Conservation (phyloP, 2,329 filamentous ascomycete genomes). For the Aspergillus thermomutatus region DNA sequence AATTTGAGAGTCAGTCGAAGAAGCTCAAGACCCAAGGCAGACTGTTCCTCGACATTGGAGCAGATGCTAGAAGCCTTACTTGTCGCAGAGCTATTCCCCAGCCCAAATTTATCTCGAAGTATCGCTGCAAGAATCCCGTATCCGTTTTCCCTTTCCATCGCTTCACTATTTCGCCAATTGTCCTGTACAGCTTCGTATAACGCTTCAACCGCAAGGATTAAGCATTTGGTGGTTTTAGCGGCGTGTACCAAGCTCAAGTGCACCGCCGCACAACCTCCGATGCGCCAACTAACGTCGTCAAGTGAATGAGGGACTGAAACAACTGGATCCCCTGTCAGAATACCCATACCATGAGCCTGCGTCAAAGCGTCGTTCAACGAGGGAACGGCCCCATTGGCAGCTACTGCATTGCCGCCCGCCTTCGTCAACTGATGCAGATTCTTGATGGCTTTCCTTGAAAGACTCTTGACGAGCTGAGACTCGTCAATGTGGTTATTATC, state of each 20-base stretch:
- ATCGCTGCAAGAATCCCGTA: slow-evolving; percentile 85
- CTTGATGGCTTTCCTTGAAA: slow-evolving; percentile 69
- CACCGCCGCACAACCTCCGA: slow-evolving; percentile 86
- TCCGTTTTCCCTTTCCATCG: slow-evolving; percentile 93
- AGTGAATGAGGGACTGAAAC: slow-evolving; percentile 77
- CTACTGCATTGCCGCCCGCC: slow-evolving; percentile 72
- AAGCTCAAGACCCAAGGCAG: slow-evolving; percentile 56
- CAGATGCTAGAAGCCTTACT: slow-evolving; percentile 43
- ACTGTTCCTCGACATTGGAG: slow-evolving; percentile 45
- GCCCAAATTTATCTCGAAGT: slow-evolving; percentile 71
- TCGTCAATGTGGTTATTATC: slow-evolving; percentile 69
- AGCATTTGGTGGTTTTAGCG: slow-evolving; percentile 65
- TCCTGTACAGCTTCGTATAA: slow-evolving; percentile 81
- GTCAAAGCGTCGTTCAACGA: slow-evolving; percentile 86
- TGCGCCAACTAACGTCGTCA: slow-evolving; percentile 87
- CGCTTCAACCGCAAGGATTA: slow-evolving; percentile 75
- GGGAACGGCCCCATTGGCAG: slow-evolving; percentile 83
- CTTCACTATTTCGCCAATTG: slow-evolving; percentile 96
- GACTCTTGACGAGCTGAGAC: slow-evolving; percentile 68
- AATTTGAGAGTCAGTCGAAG: slow-evolving; percentile 78
- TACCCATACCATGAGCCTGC: slow-evolving; percentile 73
- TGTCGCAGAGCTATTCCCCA: slow-evolving; percentile 29
- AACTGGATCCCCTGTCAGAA: slow-evolving; percentile 79
- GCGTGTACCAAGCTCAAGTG: slow-evolving; percentile 80
- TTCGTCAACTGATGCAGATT: slow-evolving; percentile 67